Evolutionary conservation across 2,329 filamentous ascomycete species (phyloP).

Genomic region (Pseudopyrenochaeta lycopersici): DNA sequence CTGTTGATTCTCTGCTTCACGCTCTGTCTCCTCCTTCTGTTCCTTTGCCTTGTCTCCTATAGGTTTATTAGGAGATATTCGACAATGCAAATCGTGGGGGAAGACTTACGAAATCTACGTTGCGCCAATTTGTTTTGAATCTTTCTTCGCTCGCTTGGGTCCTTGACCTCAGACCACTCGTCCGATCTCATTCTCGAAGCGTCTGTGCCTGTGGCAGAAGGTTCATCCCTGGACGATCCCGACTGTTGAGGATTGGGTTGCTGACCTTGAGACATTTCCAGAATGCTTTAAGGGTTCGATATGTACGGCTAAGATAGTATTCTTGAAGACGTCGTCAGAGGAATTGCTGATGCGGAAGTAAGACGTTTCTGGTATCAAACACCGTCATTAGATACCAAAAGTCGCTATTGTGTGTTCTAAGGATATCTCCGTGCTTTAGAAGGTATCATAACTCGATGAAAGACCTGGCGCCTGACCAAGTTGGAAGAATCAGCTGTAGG

Average conservation of each 20-base stretch:
- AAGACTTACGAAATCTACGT: constrained; percentile 74
- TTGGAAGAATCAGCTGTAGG: constrained; percentile 10
- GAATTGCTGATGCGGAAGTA: neutral
- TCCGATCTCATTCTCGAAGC: constrained; percentile 49
- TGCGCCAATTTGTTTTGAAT: constrained; percentile 82
- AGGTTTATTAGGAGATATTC: constrained; percentile 3
- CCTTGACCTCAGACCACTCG: constrained; percentile 75
- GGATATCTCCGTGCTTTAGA: neutral
- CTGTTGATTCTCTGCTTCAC: constrained; percentile 70
- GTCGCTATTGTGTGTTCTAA: constrained; percentile 10
- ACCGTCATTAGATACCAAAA: neutral
- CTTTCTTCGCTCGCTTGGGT: constrained; percentile 75
- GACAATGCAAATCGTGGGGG: neutral
- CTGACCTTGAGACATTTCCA: constrained; percentile 35
- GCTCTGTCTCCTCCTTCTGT: constrained; percentile 70
- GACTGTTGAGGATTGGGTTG: constrained; percentile 22
- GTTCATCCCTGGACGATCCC: constrained; percentile 20
- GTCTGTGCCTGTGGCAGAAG: constrained; percentile 24
- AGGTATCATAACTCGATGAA: constrained; percentile 1
- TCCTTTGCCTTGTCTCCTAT: constrained; percentile 75
- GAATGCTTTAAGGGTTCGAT: neutral
- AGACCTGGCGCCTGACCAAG: constrained; percentile 33
- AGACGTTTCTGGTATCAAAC: neutral
- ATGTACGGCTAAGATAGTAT: neutral
- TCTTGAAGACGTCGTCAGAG: neutral